Base-by-base conservation (phyloP, 2,329 filamentous ascomycete species). In the Pyrenochaeta sp. region DNA sequence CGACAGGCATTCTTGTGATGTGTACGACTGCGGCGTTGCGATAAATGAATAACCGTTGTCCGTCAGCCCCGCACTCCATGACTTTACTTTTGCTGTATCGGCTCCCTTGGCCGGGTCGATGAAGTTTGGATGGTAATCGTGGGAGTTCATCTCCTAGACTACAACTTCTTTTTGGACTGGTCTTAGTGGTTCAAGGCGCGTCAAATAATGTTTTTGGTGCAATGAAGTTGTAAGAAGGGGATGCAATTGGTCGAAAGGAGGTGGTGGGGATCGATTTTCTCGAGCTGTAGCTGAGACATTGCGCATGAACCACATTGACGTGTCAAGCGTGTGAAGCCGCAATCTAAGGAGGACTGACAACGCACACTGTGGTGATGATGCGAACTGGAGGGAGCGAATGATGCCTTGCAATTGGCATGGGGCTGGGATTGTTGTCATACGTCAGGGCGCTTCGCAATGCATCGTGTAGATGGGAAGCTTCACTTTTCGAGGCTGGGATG, bases 251-350 rank as follows among this genome's bases (percentile, higher is more conserved):
- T 28, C 12, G 27, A 13, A 12, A 10, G 22, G 43, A 13, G 9
- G 43, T 12, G 43, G 43, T 27, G 43, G 24, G 40, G 40, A 27
- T 30, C 10, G 28, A 9, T 30, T 30, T 36, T 36, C 32, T 36
- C 22, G 43, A 30, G 43, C 13, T 28, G 15, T 19, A 30, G 27
- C n/a, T n/a, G 40, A 54, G 52, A 55, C 53, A 51, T 51, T 53
- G 54, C 61, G 71, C 71, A 72, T 74, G 72, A 75, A 74, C 71
- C 59, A 61, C 50, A 67, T 67, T 73, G 71, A 75, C 72, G 72
- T 75, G 72, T 72, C 72, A 73, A 58, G 32, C 46, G 44, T 27
- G 52, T 58, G 56, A 55, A 54, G 61, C 58, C 57, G 54, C 24
- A 52, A 56, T 43, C 13, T 30, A 43, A 28, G 43, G 56, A 37